Percentiles rank a stretch among this genome's conserved stretches.
phyloP scores from a whole-genome alignment of 352 stramenopile genomes.

The Phytopythium chamaehyphon region DNA sequence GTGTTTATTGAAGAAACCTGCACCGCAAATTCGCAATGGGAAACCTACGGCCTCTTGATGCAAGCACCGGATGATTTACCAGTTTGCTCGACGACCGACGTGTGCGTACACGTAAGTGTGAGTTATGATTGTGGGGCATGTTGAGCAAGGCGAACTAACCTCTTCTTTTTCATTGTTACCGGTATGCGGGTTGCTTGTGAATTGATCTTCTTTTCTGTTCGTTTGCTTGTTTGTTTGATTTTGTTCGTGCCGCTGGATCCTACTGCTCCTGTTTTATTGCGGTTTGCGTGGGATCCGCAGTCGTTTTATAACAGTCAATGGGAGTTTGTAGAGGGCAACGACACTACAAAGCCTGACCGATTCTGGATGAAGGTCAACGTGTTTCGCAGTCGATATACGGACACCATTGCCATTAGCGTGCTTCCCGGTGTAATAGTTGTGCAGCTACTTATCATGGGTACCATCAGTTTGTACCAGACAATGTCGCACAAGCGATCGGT shows the following conservation, averaged over 20 bases:
- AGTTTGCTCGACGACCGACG: constrained; percentile 16
- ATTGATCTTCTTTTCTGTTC: too few relatives aligned
- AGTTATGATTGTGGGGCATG: too few relatives aligned
- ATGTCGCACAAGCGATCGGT: constrained; percentile 29
- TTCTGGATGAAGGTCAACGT: constrained; percentile 20
- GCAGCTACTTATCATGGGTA: constrained; percentile 25
- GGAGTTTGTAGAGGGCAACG: constrained; percentile 15
- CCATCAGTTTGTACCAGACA: constrained; percentile 25
- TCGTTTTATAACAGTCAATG: too few relatives aligned
- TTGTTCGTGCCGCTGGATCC: too few relatives aligned
- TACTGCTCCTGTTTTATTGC: too few relatives aligned
- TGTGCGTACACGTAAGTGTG: constrained; percentile 12
- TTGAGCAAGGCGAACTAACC: too few relatives aligned
- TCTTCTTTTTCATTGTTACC: too few relatives aligned
- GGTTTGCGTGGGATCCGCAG: too few relatives aligned
- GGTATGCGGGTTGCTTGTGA: too few relatives aligned
- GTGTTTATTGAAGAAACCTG: constrained; percentile 8
- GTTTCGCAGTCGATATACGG: constrained; percentile 19
- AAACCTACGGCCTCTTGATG: constrained; percentile 20
- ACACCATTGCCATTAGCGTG: constrained; percentile 26
- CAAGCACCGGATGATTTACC: constrained; percentile 25
- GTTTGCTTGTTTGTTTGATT: too few relatives aligned
- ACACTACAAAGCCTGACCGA: neutral
- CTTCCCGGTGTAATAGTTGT: constrained; percentile 18
- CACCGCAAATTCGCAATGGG: constrained; percentile 11